A percentile compares a stretch with the other conserved stretches of the same genome.
Evolutionary conservation across 169 alveolate species (phyloP).

Genomic region (Eimeria maxima): DNA sequence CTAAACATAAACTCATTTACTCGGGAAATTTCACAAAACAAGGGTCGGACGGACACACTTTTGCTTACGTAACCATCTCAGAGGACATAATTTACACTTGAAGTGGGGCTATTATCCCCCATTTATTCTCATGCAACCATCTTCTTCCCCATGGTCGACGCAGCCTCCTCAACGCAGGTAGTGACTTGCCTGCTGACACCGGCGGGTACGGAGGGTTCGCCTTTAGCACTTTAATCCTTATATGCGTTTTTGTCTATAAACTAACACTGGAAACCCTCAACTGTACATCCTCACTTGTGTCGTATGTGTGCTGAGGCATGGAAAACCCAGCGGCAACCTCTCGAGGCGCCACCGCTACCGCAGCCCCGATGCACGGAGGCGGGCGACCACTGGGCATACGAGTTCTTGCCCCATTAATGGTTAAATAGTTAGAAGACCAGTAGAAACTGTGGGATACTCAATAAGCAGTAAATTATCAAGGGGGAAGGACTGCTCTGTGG

Average conservation of each 20-base stretch:
- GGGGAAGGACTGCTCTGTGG: neutral
- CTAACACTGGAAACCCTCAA: neutral
- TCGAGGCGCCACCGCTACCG: neutral
- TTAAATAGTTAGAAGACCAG: neutral
- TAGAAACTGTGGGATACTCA: neutral
- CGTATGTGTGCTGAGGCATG: neutral
- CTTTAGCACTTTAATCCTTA: neutral
- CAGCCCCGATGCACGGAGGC: neutral
- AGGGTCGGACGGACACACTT: too few relatives aligned
- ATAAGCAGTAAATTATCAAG: neutral
- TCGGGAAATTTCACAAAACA: too few relatives aligned
- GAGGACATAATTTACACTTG: too few relatives aligned
- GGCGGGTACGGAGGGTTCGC: neutral
- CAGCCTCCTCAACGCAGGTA: neutral
- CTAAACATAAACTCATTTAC: too few relatives aligned
- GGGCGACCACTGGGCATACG: conserved; percentile 6
- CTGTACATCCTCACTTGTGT: neutral
- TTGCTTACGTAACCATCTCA: too few relatives aligned
- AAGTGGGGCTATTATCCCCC: too few relatives aligned
- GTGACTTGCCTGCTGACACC: neutral
- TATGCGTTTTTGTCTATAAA: neutral
- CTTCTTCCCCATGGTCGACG: neutral
- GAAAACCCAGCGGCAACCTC: neutral
- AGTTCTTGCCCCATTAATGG: neutral
- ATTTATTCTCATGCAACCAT: neutral